Percentiles rank a stretch among this genome's conserved stretches.
phyloP scores from a whole-genome alignment of 2,329 filamentous ascomycete species.

The Trichoderma oligosporum region DNA sequence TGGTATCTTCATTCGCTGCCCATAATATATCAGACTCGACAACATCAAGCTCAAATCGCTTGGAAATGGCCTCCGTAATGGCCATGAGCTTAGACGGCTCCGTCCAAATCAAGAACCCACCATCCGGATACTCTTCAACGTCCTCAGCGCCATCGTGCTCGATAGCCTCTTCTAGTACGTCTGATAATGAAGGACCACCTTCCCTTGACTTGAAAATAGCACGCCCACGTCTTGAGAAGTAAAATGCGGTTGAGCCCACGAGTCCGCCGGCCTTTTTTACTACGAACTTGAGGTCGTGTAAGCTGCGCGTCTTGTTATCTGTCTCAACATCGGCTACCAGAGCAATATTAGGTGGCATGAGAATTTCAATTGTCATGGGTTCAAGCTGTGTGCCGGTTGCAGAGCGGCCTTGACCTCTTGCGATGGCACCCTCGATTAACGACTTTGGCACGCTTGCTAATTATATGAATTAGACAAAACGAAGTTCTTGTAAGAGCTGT shows the following conservation, averaged over 20 bases:
- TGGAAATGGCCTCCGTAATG: slow-evolving; percentile 49
- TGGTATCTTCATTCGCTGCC: slow-evolving; percentile 76
- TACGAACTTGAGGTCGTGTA: slow-evolving; percentile 67
- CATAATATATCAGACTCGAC: slow-evolving; percentile 78
- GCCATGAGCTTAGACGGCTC: slow-evolving; percentile 33
- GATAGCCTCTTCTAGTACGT: slow-evolving; percentile 75
- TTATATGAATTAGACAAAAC: background rate
- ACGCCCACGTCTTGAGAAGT: slow-evolving; percentile 79
- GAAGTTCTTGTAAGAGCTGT: background rate
- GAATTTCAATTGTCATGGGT: slow-evolving; percentile 70
- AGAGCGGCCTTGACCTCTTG: slow-evolving; percentile 82
- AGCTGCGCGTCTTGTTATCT: slow-evolving; percentile 69
- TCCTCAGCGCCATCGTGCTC: slow-evolving; percentile 75
- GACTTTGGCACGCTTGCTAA: slow-evolving; percentile 73
- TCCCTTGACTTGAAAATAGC: slow-evolving; percentile 61
- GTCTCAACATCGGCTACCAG: slow-evolving; percentile 83
- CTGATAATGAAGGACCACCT: slow-evolving; percentile 56
- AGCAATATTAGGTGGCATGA: slow-evolving; percentile 72
- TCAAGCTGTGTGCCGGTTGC: slow-evolving; percentile 73
- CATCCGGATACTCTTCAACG: slow-evolving; percentile 64
- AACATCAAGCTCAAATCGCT: slow-evolving; percentile 62
- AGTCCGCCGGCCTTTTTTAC: slow-evolving; percentile 70
- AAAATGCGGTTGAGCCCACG: slow-evolving; percentile 70
- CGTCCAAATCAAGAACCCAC: slow-evolving; percentile 59
- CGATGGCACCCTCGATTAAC: slow-evolving; percentile 79